Conservation (phyloP, 352 stramenopile species). For the Phytophthora vignae region DNA sequence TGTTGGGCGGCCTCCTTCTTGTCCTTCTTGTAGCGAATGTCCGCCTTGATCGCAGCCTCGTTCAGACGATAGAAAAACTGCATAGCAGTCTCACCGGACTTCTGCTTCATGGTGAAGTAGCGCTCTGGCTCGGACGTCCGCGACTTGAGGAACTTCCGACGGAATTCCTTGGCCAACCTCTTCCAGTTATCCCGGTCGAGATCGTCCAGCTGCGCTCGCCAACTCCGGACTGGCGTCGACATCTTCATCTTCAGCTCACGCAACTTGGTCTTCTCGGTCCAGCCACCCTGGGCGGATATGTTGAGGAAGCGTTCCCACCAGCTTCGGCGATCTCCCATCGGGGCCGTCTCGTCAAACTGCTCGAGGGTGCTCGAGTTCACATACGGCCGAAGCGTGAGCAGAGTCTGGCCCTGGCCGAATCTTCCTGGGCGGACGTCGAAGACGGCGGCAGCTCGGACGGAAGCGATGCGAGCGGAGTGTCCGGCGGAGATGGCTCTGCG, state of each 20-base stretch:
- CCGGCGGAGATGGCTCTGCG: too few species aligned
- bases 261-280: not conserved
- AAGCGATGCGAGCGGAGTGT: too few species aligned
- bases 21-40: not conserved
- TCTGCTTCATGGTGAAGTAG: conserved; percentile 9
- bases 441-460: too few species aligned
- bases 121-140: not conserved
- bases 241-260: conserved; percentile 11
- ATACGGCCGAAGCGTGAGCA: not conserved
- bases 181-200: not conserved
- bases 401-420: too few species aligned
- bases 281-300: conserved; percentile 2
- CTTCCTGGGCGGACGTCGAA: too few species aligned
- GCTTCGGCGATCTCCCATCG: not conserved
- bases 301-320: conserved; percentile 7
- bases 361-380: not conserved
- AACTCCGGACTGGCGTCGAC: not conserved
- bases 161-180: not conserved
- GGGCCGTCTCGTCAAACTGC: conserved; percentile 4
- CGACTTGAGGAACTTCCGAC: not conserved
- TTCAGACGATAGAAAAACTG: conserved; percentile 9
- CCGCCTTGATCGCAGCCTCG: not conserved
- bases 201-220: too few species aligned
- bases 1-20: not conserved
- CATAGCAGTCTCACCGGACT: not conserved